Evolutionary conservation across 2,329 filamentous ascomycete genomes (phyloP).

Genomic region (Hypoxylon sp.): DNA sequence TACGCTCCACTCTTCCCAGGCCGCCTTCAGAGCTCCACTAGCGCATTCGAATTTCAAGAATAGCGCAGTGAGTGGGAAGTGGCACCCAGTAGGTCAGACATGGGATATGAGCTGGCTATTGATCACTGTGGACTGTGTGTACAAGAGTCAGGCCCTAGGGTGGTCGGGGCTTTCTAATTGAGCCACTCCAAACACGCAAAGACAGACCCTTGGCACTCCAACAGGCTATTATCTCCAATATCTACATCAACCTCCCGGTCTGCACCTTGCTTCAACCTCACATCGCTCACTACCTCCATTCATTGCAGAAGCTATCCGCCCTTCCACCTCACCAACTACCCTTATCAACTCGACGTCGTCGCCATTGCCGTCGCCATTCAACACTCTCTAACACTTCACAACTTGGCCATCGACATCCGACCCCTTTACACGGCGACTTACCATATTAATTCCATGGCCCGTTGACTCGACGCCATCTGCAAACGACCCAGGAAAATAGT

Average conservation of each 20-base stretch:
- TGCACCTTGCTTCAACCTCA: slow-evolving; percentile 49
- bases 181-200: slow-evolving; percentile 55
- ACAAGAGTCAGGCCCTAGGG: slow-evolving; percentile 47
- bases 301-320: slow-evolving; percentile 37
- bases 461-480: slow-evolving; percentile 64
- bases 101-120: slow-evolving; percentile 52
- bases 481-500: slow-evolving; percentile 49
- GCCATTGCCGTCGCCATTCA: slow-evolving; percentile 38
- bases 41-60: slow-evolving; percentile 56
- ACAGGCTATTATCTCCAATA: slow-evolving; percentile 51
- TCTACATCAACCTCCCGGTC: slow-evolving; percentile 54
- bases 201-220: slow-evolving; percentile 49
- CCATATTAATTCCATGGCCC: slow-evolving; percentile 58
- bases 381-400: slow-evolving; percentile 28
- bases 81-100: slow-evolving; percentile 52
- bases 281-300: slow-evolving; percentile 45
- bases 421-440: slow-evolving; percentile 42
- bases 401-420: slow-evolving; percentile 33
- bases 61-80: slow-evolving; percentile 54
- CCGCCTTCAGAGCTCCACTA: slow-evolving; percentile 54
- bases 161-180: slow-evolving; percentile 49
- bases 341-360: slow-evolving; percentile 34
- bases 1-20: slow-evolving; percentile 48
- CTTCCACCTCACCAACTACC: slow-evolving; percentile 30
- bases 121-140: slow-evolving; percentile 43